Base-by-base conservation (phyloP, 108 stramenopile genomes). In the Stephanodiscus triporus region DNA sequence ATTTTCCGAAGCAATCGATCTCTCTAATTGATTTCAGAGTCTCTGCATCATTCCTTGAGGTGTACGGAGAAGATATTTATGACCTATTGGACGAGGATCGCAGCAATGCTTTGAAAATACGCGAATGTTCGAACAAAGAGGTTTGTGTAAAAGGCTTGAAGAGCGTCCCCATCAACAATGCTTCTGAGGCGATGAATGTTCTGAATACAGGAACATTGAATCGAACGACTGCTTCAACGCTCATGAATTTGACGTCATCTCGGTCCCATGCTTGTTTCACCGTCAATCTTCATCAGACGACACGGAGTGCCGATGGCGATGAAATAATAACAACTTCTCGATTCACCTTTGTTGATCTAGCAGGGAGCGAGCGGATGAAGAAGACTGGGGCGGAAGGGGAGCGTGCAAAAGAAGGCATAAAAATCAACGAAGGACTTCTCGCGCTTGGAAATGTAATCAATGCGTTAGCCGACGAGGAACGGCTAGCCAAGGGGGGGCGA, bases 401-500 rank as follows among this genome's bases (percentile, higher is more conserved):
- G 51, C 82, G 95, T 32, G 85, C 90, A 50, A 81, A 84, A 40
- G 96, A 98, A 79, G 98, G 97, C 14, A 97, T 98, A 66, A 92
- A 92, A 64, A 94, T 98, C 83, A 98, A 98, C 73, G 91, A 97
- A 75, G 97, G 98, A 0, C 92, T 99, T 0, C 82, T 99, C 36
- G 97, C 96, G 6, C 85, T 99, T 14, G 98, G 98, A 48, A 99
- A 98, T 74, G 98, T 99, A 4, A 99, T 99, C 57, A 97, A 96
- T 76, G 97, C 97, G 9, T 90, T 99, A 36, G 97, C 93, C 0
- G 96, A 97, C 72, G 96, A 97, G 30, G 91, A 88, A 48, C 72
- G 86, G 11, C 29, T 89, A 27, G 60, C 76, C 10, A 83, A 82
- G 49, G 89, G 89, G 20, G 91, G 84, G 68, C 89, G 85, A 34